phyloP scores from a whole-genome alignment of 352 stramenopile species.

The Globisporangium megalacanthum region DNA sequence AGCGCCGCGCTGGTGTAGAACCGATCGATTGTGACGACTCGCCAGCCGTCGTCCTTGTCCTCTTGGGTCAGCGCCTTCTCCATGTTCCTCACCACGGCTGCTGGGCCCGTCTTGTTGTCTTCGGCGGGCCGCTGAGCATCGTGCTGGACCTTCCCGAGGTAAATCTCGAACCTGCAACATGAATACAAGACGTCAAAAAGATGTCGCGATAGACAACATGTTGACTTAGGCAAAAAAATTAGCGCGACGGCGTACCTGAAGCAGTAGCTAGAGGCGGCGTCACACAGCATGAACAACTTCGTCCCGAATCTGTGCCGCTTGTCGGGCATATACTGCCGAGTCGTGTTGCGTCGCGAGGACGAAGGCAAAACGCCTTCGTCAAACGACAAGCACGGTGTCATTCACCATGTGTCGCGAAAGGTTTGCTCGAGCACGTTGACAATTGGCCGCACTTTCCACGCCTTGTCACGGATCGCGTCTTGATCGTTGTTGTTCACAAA shows the following conservation, averaged over 20 bases:
- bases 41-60: too few species aligned
- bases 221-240: not conserved
- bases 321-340: conserved; percentile 28
- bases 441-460: conserved; percentile 18
- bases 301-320: conserved; percentile 25
- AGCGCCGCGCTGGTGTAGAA: too few species aligned
- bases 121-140: too few species aligned
- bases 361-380: conserved; percentile 23
- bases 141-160: too few species aligned
- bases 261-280: conserved; percentile 12
- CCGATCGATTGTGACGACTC: too few species aligned
- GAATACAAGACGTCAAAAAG: conserved; percentile 2
- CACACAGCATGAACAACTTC: conserved; percentile 29
- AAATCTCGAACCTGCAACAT: too few species aligned
- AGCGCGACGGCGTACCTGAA: conserved; percentile 4
- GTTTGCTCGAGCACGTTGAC: conserved; percentile 9
- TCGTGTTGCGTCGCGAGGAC: conserved; percentile 20
- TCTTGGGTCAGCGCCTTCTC: too few species aligned
- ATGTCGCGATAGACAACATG: conserved; percentile 1
- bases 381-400: conserved; percentile 19
- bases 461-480: conserved; percentile 5
- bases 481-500: conserved; percentile 17
- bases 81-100: too few species aligned
- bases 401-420: conserved; percentile 5
- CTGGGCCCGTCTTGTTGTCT: too few species aligned